Conservation (phyloP, 306 rosid species). For the Fagus crenata region DNA sequence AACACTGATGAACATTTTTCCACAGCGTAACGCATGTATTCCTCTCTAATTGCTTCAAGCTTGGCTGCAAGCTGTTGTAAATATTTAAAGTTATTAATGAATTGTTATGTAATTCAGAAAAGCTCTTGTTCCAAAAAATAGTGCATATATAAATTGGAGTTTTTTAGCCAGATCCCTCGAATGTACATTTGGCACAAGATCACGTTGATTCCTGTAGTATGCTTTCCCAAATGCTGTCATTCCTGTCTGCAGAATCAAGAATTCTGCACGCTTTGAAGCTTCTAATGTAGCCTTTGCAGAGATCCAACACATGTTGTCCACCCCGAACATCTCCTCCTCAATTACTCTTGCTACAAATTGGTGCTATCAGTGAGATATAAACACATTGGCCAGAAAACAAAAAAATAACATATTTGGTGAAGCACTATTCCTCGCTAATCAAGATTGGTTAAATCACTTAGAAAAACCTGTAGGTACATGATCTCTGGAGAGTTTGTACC, state of each 20-base stretch:
- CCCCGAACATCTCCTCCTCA: constrained; percentile 97
- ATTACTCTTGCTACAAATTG: constrained; percentile 73
- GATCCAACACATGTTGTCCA: constrained; percentile 93
- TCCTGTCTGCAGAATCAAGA: constrained; percentile 92
- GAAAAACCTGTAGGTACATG: background rate
- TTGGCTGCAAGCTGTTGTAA: constrained; percentile 80
- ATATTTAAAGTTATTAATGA: constrained; percentile 3
- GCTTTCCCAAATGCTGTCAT: constrained; percentile 99
- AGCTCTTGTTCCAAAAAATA: background rate
- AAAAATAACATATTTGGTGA: constrained; percentile 2
- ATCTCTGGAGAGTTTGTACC: background rate
- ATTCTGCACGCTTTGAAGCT: constrained; percentile 81
- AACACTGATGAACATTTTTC: constrained; percentile 73
- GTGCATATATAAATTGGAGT: constrained; percentile 19
- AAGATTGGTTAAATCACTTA: background rate
- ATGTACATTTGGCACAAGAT: constrained; percentile 93
- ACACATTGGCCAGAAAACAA: constrained; percentile 22
- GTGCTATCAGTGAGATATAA: constrained; percentile 19
- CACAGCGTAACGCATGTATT: constrained; percentile 86
- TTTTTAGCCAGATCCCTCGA: constrained; percentile 21
- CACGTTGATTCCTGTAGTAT: constrained; percentile 70
- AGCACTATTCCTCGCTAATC: background rate
- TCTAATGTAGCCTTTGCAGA: constrained; percentile 82
- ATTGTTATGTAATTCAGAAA: background rate
- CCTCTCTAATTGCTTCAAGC: constrained; percentile 92